Evolutionary conservation across 768 basidiomycete genomes (phyloP).

Genomic region (Tricholoma hemisulphureum): DNA sequence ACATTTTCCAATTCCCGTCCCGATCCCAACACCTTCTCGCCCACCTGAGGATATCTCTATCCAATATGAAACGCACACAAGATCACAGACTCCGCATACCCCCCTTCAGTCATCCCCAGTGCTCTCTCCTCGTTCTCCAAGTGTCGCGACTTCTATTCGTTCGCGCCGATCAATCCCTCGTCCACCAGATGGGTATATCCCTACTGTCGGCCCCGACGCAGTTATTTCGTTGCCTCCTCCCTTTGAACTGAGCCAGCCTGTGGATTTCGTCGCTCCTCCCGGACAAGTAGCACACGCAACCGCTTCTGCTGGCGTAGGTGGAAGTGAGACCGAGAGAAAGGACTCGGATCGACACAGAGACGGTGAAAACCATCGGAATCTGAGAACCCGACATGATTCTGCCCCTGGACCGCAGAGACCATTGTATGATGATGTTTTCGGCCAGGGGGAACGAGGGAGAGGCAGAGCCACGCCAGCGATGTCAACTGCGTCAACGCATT

Average conservation of each 20-base stretch:
- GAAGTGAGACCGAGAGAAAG: background rate
- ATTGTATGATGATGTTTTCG: constrained; percentile 7
- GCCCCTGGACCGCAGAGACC: background rate
- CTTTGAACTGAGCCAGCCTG: constrained; percentile 40
- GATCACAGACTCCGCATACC: background rate
- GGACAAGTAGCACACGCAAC: background rate
- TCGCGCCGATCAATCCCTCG: constrained; percentile 28
- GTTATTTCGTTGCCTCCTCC: constrained; percentile 50
- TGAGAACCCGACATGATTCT: constrained; percentile 6
- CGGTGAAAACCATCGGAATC: background rate
- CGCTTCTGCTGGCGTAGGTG: background rate
- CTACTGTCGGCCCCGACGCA: constrained; percentile 37
- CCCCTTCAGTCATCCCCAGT: background rate
- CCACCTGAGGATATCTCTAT: constrained; percentile 18
- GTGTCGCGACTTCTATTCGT: constrained; percentile 11
- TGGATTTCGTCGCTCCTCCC: background rate
- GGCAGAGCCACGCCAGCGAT: constrained; percentile 21
- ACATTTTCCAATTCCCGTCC: constrained; percentile 1
- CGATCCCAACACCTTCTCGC: background rate
- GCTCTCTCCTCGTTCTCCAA: constrained; percentile 7
- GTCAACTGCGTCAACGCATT: constrained; percentile 33
- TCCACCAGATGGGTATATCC: constrained; percentile 52
- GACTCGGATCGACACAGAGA: background rate
- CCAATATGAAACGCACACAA: constrained; percentile 6
- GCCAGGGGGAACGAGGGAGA: constrained; percentile 2